Evolutionary conservation across 2,329 filamentous ascomycete species (phyloP).

Genomic region (Grosmannia serpens): DNA sequence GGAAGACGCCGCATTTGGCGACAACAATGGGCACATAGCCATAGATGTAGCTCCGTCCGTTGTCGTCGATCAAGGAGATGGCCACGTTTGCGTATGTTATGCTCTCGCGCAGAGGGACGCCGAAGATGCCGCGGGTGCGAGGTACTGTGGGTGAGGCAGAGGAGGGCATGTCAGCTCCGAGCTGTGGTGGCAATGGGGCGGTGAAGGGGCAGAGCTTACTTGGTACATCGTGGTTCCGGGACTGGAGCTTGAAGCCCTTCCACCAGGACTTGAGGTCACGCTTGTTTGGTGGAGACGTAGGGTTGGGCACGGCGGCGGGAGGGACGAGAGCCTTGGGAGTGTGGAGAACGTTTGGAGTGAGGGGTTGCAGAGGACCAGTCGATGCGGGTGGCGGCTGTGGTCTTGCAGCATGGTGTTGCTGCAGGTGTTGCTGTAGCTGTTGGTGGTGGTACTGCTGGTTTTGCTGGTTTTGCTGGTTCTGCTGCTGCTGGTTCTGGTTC

Average conservation of each 20-base stretch:
- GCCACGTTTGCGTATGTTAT: constrained; percentile 97
- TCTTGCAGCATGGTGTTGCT: not conserved
- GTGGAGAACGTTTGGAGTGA: constrained; percentile 6
- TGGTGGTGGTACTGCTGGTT: not conserved
- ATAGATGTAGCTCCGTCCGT: constrained; percentile 93
- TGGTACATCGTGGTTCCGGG: constrained; percentile 38
- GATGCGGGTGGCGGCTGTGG: constrained; percentile 1
- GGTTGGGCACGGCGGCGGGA: constrained; percentile 21
- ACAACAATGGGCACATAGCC: constrained; percentile 98
- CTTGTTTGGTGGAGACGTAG: constrained; percentile 66
- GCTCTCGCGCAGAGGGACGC: constrained; percentile 82
- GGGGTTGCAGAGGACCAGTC: constrained; percentile 2
- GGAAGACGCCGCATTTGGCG: constrained; percentile 90
- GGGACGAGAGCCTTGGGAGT: not conserved
- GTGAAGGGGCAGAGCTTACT: constrained; percentile 7
- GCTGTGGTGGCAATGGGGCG: not conserved
- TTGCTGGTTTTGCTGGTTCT: not conserved
- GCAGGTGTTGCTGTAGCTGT: not conserved
- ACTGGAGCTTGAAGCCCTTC: constrained; percentile 78
- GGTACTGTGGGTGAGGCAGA: constrained; percentile 19
- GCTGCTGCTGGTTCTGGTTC: not conserved
- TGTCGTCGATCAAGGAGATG: constrained; percentile 86
- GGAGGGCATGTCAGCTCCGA: not conserved
- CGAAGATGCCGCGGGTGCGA: constrained; percentile 71
- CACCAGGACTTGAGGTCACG: constrained; percentile 92